Evolutionary conservation across 169 alveolate genomes (phyloP), one percentile per base, ranked within the genome.

Genomic region (Plasmodium gallinaceum): DNA sequence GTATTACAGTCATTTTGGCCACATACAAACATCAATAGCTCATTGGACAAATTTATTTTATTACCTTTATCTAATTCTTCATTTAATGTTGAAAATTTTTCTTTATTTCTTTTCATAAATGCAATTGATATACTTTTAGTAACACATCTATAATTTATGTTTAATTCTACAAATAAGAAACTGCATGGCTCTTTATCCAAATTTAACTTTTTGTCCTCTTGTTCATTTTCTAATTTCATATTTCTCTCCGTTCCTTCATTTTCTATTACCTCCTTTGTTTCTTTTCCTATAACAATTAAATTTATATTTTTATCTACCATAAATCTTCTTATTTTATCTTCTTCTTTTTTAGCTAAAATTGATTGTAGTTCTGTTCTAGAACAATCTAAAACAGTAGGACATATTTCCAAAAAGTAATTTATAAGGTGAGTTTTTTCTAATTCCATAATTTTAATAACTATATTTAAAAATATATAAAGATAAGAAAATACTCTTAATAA

Each of bases 381-480:
- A 76, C 97, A 95, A 52, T 92, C 96, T 65, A 95, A 90, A 39
- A 92, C 93, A 12, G 97, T 91, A 14, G 97, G 97, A 37, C 95
- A 93, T 43, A 95, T 94, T 88, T 93, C 97, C 75, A 95, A 86
- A 60, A 95, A 90, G 60, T 92, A 95, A 48, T 95, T 93, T 60
- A 93, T 93, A 48, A 95, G 86, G 58, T 94, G 90, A 18, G 95
- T 92, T 83, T 95, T 95, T 64, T 91, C 94, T 46, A 93, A 71
- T 70, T 92, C 96, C 92, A 92, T 89, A 75, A 43, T 22, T 61
- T 24, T 61, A 32, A 32, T 32, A 32, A 32, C 4, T 32, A 32
- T 32, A 32, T 32, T 32, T 32, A 32, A 4, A 2, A 32, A 32
- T 32, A 32, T 2, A 32, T 32, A 32, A 32, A 32, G 39, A 32